These are phyloP conservation scores for Neurospora sp. DNA, from an alignment of 2,329 filamentous ascomycete species.

Conservation along the genomic window DNA sequence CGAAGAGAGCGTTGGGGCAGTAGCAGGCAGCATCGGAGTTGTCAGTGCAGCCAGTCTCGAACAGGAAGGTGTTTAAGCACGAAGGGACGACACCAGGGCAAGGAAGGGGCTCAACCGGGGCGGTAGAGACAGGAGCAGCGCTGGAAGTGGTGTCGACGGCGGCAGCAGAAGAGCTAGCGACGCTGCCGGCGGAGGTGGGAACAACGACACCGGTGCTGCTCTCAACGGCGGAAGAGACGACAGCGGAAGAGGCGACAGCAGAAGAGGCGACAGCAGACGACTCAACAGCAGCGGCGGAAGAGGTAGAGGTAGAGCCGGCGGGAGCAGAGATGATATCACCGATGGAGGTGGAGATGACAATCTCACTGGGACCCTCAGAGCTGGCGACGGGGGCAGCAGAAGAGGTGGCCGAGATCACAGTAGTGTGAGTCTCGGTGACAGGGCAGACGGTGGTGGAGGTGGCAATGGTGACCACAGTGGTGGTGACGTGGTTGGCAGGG, in stretches of 20 bases:
- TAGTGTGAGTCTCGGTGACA: conserved; percentile 43
- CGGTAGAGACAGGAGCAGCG: conserved; percentile 8
- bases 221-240: conserved; percentile 12
- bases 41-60: conserved; percentile 62
- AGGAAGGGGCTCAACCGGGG: conserved; percentile 35
- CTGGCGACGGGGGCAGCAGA: conserved; percentile 1
- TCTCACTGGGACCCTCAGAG: conserved; percentile 9
- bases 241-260: conserved; percentile 7
- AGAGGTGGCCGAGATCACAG: conserved; percentile 19
- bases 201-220: conserved; percentile 10
- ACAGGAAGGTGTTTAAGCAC: conserved; percentile 88
- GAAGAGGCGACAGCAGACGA: conserved; percentile 12
- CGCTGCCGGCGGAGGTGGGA: conserved; percentile 26
- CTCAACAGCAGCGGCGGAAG: conserved; percentile 8
- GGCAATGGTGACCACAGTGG: conserved; percentile 41
- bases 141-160: conserved; percentile 23
- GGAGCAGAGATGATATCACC: background rate
- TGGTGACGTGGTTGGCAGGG: conserved; percentile 25
- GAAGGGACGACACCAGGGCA: conserved; percentile 69
- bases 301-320: conserved; percentile 6
- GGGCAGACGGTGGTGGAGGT: conserved; percentile 53
- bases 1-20: conserved; percentile 72
- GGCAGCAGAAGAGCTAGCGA: conserved; percentile 29
- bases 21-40: conserved; percentile 80
- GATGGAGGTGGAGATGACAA: background rate